A percentile compares a stretch with the other conserved stretches of the same genome.
Evolutionary conservation across 2,329 filamentous ascomycete genomes (phyloP).

Genomic region (Chaetomium sp.): DNA sequence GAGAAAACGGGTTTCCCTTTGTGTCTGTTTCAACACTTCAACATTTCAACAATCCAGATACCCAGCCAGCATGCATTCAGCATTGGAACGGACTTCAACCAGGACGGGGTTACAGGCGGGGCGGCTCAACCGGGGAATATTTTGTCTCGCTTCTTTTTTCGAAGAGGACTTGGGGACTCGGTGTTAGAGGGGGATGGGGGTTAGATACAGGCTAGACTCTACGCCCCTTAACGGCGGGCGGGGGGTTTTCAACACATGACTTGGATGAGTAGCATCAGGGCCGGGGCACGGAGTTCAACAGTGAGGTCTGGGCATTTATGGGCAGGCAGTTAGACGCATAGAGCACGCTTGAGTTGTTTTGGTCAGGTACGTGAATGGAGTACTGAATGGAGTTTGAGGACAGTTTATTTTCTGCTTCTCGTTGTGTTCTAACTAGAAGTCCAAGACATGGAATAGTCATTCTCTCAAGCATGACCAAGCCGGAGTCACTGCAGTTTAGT

Average conservation of each 20-base stretch:
- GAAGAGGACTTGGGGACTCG: too few relatives aligned
- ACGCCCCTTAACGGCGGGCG: too few relatives aligned
- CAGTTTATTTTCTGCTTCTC: background rate
- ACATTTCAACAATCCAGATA: slow-evolving; percentile 6
- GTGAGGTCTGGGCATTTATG: background rate
- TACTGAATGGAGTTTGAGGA: background rate
- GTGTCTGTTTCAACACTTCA: slow-evolving; percentile 8
- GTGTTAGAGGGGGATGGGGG: too few relatives aligned
- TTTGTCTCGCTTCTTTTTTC: too few relatives aligned
- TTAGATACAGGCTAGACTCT: too few relatives aligned
- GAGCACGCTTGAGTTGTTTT: background rate
- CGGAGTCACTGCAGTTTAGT: background rate
- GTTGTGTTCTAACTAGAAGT: background rate
- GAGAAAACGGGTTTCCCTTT: background rate
- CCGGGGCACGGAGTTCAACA: slow-evolving; percentile 4
- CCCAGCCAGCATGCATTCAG: slow-evolving; percentile 3
- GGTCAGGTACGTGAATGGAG: too few relatives aligned
- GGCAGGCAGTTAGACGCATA: background rate
- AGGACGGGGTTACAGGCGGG: background rate
- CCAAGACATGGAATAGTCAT: too few relatives aligned
- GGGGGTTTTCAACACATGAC: slow-evolving; percentile 4
- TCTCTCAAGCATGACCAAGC: too few relatives aligned
- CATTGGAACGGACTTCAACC: slow-evolving; percentile 3
- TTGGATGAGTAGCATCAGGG: background rate
- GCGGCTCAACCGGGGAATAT: background rate